These are phyloP conservation scores for Anastatica hierochuntica DNA, from an alignment of 345 rosid species.

Conservation along the genomic window DNA sequence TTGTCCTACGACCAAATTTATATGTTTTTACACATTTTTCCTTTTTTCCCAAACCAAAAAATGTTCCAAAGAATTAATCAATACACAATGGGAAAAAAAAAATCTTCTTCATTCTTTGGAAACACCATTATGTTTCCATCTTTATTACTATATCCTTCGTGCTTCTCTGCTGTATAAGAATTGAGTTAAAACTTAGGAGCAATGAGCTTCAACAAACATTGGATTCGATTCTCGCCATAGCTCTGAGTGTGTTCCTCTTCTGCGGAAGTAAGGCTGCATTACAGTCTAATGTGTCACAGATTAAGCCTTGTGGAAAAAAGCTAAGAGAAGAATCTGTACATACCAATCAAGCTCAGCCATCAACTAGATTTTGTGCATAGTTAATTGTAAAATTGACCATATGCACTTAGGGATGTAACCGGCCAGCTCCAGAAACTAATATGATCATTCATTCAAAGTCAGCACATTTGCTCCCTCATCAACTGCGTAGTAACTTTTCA, in stretches of 20 bases:
- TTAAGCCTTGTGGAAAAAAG: not conserved
- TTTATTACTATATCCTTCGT: constrained; percentile 24
- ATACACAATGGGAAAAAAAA: constrained; percentile 9
- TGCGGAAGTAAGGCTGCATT: constrained; percentile 11
- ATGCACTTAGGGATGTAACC: constrained; percentile 9
- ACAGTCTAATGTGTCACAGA: not conserved
- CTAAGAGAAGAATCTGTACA: constrained; percentile 2
- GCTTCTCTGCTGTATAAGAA: constrained; percentile 9
- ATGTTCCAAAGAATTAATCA: constrained; percentile 17
- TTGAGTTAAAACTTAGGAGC: constrained; percentile 2
- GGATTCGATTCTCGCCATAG: constrained; percentile 10
- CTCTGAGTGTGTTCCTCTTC: constrained; percentile 18
- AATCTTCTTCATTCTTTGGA: constrained; percentile 5
- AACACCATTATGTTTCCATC: constrained; percentile 11
- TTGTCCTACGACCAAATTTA: not conserved
- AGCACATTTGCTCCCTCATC: constrained; percentile 8
- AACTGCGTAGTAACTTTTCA: constrained; percentile 35
- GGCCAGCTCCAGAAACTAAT: constrained; percentile 11
- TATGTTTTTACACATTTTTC: not conserved
- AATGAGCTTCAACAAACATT: constrained; percentile 10
- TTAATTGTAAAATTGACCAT: constrained; percentile 7
- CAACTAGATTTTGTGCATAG: constrained; percentile 16
- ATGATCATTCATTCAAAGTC: constrained; percentile 3
- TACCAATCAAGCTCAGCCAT: constrained; percentile 26
- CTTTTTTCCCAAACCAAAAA: constrained; percentile 14